These are phyloP conservation scores for Trichoderma breve DNA, from an alignment of 2,329 filamentous ascomycete species.

Conservation along the genomic window DNA sequence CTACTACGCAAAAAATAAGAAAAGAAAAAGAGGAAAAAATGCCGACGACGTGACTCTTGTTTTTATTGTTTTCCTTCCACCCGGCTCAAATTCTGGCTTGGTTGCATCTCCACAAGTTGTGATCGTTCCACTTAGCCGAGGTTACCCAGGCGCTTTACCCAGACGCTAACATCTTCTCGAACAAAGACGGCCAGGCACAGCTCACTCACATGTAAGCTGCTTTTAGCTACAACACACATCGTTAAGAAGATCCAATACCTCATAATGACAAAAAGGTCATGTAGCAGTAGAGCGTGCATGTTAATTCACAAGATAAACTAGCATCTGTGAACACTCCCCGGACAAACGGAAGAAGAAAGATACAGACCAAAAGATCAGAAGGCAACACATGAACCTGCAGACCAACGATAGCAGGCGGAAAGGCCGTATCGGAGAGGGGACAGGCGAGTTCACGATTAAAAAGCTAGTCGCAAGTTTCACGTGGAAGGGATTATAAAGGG, in stretches of 20 bases:
- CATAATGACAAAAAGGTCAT: too few species aligned
- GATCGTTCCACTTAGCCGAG: constrained; percentile 20
- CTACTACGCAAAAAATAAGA: not conserved
- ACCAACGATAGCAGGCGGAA: not conserved
- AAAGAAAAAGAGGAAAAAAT: not conserved
- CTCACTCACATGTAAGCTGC: not conserved
- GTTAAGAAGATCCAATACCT: not conserved
- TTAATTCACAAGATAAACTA: too few species aligned
- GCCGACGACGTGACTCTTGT: not conserved
- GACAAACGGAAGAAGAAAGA: not conserved
- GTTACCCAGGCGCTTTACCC: constrained; percentile 19
- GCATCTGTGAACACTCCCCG: too few species aligned
- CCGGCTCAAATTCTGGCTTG: not conserved
- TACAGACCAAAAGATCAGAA: not conserved
- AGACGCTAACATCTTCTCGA: not conserved
- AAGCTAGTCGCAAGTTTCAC: not conserved
- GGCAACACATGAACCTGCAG: not conserved
- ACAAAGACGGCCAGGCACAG: not conserved
- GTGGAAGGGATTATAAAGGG: not conserved
- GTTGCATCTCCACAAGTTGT: constrained; percentile 19
- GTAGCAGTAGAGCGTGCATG: rapidly evolving
- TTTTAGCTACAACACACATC: not conserved
- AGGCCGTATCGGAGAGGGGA: not conserved
- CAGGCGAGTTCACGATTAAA: not conserved
- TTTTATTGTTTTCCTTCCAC: constrained; percentile 4